Base-by-base conservation (phyloP, 129 eudicot genomes). In the Heracleum sosnowskyi region DNA sequence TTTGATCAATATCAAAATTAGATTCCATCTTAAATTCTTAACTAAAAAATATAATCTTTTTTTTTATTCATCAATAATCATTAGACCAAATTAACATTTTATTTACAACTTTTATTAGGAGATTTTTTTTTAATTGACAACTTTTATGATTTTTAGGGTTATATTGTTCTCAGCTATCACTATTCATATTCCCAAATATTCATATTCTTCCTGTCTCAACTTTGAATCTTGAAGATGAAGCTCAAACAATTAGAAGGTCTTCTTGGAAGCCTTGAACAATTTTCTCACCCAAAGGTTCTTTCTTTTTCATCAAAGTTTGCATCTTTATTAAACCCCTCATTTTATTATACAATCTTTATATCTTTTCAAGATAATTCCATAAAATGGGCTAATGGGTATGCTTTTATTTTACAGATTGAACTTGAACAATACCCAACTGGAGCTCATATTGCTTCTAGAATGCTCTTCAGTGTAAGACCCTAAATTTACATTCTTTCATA, bases 361-460 rank as follows among this genome's bases (percentile, higher is more conserved):
- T 64, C 11, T 18, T 2, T 22, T 76, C 5, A 18, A 20, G 11
- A n/a, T 45, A 76, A 72, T 79, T 77, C 55, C 69, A 63, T 22
- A 73, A 13, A 47, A 15, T 12, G n/a, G 39, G 26, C 4, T 69
- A 36, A 69, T 69, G 74, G 74, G 35, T 13, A 26, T 78, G 57
- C 60, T 76, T 62, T 41, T n/a, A 10, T 85, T 47, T 24, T 64
- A 76, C 86, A 93, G 97, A 82, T 94, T 88, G 97, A 95, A 69
- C 86, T 95, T 68, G 99, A 95, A 79, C 98, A 95, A 17, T 95
- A 95, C 71, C 98, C 98, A 70, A 95, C 98, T 57, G 97, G 97
- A 70, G 79, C 97, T 70, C 98, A 91, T 80, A 95, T 95, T 71
- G 97, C 99, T 83, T 90, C 99, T 82, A 90, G 99, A n/a, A 90